phyloP scores from a whole-genome alignment of 2,329 filamentous ascomycete species.

The Fonsecaea pugnacius region DNA sequence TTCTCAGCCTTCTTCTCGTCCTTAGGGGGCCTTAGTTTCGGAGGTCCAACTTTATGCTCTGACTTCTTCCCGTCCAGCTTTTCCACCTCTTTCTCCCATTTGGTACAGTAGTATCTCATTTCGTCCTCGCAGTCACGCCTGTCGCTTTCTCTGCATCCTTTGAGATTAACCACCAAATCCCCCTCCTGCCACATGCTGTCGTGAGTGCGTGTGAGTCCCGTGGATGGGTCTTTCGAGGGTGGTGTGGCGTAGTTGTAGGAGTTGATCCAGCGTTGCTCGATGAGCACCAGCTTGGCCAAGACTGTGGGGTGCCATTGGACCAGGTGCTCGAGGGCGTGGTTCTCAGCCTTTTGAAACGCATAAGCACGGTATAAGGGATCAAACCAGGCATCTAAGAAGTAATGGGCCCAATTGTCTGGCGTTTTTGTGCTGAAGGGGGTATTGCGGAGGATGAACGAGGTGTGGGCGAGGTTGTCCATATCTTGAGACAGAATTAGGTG shows the following conservation, averaged over 20 bases:
- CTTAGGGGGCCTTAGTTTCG: constrained; percentile 3
- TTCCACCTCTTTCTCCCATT: constrained; percentile 46
- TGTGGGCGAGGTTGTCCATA: constrained; percentile 72
- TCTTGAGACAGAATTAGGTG: constrained; percentile 87
- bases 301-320: constrained; percentile 97
- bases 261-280: constrained; percentile 85
- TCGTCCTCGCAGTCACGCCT: constrained; percentile 72
- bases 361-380: constrained; percentile 92
- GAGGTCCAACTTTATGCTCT: constrained; percentile 15
- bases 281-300: constrained; percentile 81
- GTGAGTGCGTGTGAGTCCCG: constrained; percentile 39
- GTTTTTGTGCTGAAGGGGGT: constrained; percentile 29
- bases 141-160: constrained; percentile 66
- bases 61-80: constrained; percentile 29
- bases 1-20: background rate
- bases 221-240: constrained; percentile 43
- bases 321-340: constrained; percentile 86
- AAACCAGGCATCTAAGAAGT: constrained; percentile 93
- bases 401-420: constrained; percentile 82
- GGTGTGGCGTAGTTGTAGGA: constrained; percentile 64
- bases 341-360: constrained; percentile 94
- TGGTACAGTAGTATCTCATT: constrained; percentile 60
- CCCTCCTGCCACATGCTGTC: constrained; percentile 76
- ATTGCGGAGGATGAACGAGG: constrained; percentile 73
- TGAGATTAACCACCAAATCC: constrained; percentile 80